Base-by-base conservation (phyloP, 1,284 basidiomycete genomes). In the Papiliotrema flavescens region DNA sequence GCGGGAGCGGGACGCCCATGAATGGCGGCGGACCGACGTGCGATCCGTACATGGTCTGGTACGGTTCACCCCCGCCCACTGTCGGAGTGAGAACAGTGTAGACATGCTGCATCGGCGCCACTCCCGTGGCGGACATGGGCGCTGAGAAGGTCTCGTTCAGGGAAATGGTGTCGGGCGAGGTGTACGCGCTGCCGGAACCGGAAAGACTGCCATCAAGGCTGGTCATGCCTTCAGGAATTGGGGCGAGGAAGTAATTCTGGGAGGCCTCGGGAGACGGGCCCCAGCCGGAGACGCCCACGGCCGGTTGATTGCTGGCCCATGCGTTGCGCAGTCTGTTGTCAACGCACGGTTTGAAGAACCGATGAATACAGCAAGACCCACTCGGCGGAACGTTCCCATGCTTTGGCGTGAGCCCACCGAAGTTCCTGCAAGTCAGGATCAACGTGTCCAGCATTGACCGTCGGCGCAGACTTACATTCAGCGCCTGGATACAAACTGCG, bases 361-460 rank as follows among this genome's bases (percentile, higher is more conserved):
- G n/a, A n/a, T n/a, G n/a, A n/a, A 32, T 32, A 11, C 28, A 32
- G 28, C 6, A 32, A 47, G 34, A 66, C 67, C 62, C 41, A 70
- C 69, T 73, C 69, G 23, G 65, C 64, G 2, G 71, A 70, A 5
- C 85, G 80, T 65, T 89, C 88, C 53, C 85, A 83, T 54, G 82
- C 84, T 67, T 85, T 85, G 13, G 85, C 85, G 67, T 85, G 88
- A 3, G 82, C 84, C 89, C 90, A 93, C 13, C 84, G 82, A 81
- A 90, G 86, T 68, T 88, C 84, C 22, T 81, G 17, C 23, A 19
- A 34, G 45, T 51, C 54, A 47, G 44, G 9, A 11, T 17, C 2
- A 9, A 14, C 15, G 36, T 45, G 23, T 37, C 34, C 2, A 8
- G n/a, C n/a, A 3, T 26, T 9, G 23, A 13, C 34, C 36, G 19